phyloP scores from a whole-genome alignment of 257 asterid species.

The Nemophila menziesii region DNA sequence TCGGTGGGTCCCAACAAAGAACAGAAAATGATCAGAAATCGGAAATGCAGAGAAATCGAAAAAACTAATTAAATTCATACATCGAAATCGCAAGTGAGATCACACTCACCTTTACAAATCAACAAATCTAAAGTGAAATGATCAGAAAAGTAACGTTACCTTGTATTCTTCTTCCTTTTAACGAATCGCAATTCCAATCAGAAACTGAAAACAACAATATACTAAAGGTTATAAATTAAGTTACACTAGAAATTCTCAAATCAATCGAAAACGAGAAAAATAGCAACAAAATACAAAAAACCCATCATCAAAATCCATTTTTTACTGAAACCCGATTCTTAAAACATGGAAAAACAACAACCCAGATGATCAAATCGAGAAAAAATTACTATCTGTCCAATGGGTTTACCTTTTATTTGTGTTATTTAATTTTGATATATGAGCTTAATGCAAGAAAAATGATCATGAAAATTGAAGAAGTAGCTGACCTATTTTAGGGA shows the following conservation, averaged over 20 bases:
- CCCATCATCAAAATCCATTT: conserved; percentile 9
- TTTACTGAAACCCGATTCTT: conserved; percentile 11
- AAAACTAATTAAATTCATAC: not conserved
- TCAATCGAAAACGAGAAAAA: not conserved
- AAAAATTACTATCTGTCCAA: no score
- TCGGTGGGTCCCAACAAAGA: not conserved
- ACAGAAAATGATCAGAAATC: no score
- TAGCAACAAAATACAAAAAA: not conserved
- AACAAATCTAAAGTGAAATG: not conserved
- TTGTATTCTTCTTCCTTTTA: not conserved
- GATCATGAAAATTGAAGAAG: conserved; percentile 2
- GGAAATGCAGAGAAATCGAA: not conserved
- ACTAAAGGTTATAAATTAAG: conserved; percentile 10
- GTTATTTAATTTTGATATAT: conserved; percentile 16
- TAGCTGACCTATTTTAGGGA: conserved; percentile 22
- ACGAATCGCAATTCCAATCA: conserved; percentile 1
- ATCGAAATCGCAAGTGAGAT: not conserved
- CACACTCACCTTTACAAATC: not conserved
- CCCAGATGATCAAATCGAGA: not conserved
- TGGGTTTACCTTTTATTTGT: conserved; percentile 4
- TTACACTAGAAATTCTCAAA: not conserved
- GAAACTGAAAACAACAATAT: not conserved
- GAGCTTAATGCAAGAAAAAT: conserved; percentile 25
- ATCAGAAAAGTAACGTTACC: conserved; percentile 3
- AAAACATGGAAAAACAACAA: conserved; percentile 1